Percentiles rank a stretch among this genome's conserved stretches.
Conservation (phyloP, 106 monocot species). For the Agapanthus africanus region DNA sequence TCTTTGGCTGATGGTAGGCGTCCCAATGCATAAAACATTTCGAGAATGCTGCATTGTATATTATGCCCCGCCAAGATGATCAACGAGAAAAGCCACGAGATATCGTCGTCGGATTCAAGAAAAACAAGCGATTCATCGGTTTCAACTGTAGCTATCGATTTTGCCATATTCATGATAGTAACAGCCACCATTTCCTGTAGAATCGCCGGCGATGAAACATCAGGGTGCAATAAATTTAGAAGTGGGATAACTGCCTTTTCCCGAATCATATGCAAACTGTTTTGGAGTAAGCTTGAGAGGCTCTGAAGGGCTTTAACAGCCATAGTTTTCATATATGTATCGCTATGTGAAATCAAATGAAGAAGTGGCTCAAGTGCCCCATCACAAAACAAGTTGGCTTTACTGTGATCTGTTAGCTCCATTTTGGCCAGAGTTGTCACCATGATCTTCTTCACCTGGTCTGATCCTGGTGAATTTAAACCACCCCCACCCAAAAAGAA, state of each 20-base stretch:
- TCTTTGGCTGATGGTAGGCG: slow-evolving; percentile 14
- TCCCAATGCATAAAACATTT: slow-evolving; percentile 20
- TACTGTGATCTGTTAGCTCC: slow-evolving; percentile 35
- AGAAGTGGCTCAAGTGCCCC: slow-evolving; percentile 27
- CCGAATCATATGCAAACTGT: slow-evolving; percentile 26
- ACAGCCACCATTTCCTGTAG: slow-evolving; percentile 13
- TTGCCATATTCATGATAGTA: slow-evolving; percentile 23
- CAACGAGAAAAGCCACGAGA: slow-evolving; percentile 29
- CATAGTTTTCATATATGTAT: slow-evolving; percentile 14
- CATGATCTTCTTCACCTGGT: slow-evolving; percentile 21
- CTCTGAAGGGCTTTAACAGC: slow-evolving; percentile 22
- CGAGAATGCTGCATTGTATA: slow-evolving; percentile 21
- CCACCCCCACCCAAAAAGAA: neutral
- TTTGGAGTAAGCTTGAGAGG: slow-evolving; percentile 25
- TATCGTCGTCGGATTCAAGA: slow-evolving; percentile 29
- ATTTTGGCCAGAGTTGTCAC: slow-evolving; percentile 27
- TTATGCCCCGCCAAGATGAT: slow-evolving; percentile 12
- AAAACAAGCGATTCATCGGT: slow-evolving; percentile 12
- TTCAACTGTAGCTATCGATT: slow-evolving; percentile 8
- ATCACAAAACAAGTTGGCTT: slow-evolving; percentile 20
- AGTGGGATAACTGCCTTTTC: slow-evolving; percentile 19
- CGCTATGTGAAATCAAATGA: slow-evolving; percentile 12
- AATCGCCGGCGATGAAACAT: neutral
- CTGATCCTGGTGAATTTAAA: slow-evolving; percentile 16
- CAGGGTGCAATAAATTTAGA: slow-evolving; percentile 13